phyloP scores from a whole-genome alignment of 2,329 filamentous ascomycete species.

The Chaetomiaceae sp. region DNA sequence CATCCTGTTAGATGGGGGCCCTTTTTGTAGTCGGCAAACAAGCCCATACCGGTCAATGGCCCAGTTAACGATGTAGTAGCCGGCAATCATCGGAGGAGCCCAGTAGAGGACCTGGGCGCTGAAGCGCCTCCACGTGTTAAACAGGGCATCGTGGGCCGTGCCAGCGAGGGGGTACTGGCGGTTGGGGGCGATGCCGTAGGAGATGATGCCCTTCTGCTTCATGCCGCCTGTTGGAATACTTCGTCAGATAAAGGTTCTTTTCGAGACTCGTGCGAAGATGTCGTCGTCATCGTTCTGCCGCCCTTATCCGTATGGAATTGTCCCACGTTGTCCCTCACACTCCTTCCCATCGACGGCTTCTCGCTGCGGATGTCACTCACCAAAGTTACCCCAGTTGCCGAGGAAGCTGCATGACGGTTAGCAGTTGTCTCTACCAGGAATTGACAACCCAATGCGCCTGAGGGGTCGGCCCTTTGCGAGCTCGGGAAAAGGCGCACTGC shows the following conservation, averaged over 20 bases:
- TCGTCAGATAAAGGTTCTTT: conserved; percentile 28
- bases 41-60: conserved; percentile 75
- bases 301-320: background rate
- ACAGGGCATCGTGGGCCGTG: conserved; percentile 73
- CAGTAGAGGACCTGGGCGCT: conserved; percentile 85
- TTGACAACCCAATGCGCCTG: conserved; percentile 3
- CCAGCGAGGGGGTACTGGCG: conserved; percentile 84
- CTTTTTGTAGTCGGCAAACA: conserved; percentile 16
- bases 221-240: conserved; percentile 43
- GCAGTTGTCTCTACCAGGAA: conserved; percentile 14
- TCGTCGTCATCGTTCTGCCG: background rate
- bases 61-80: conserved; percentile 85
- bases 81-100: conserved; percentile 70
- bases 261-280: background rate
- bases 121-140: conserved; percentile 91
- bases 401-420: conserved; percentile 54
- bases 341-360: background rate
- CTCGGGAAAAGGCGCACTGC: conserved; percentile 24
- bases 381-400: conserved; percentile 69
- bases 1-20: conserved; percentile 18
- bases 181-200: conserved; percentile 79
- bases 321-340: background rate
- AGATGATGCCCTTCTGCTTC: conserved; percentile 60
- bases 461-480: conserved; percentile 16
- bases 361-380: conserved; percentile 48